phyloP scores from a whole-genome alignment of 768 basidiomycete species.

The Tremella yokohamensis region DNA sequence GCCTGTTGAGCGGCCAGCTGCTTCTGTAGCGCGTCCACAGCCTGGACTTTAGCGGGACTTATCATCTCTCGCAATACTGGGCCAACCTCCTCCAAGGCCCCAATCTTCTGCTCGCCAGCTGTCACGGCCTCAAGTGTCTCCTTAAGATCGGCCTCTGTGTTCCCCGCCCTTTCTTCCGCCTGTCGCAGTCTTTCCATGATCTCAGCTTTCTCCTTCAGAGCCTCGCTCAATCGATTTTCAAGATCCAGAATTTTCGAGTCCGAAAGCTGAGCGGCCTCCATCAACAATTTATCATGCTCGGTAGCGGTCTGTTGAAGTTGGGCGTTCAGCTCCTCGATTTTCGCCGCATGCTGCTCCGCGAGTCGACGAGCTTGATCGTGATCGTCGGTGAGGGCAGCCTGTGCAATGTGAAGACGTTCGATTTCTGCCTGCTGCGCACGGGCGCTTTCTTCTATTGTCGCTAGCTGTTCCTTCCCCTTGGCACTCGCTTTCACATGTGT shows the following conservation, averaged over 20 bases:
- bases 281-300: conserved; percentile 10
- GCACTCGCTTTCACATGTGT: background rate
- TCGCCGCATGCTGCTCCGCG: conserved; percentile 2
- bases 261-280: conserved; percentile 4
- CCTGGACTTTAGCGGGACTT: no score
- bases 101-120: background rate
- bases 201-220: background rate
- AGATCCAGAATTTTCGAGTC: conserved; percentile 5
- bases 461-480: background rate
- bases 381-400: no score
- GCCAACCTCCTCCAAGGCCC: conserved; percentile 10
- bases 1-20: background rate
- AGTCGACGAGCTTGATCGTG: background rate
- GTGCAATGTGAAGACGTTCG: background rate
- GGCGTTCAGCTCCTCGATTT: conserved; percentile 4
- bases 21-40: background rate
- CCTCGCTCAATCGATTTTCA: conserved; percentile 3
- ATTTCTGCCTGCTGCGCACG: background rate
- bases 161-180: background rate
- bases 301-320: conserved; percentile 8
- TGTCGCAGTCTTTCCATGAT: background rate
- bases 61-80: background rate
- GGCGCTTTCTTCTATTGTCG: background rate
- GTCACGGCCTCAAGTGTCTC: background rate
- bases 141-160: background rate